Percentiles rank a stretch among this genome's conserved stretches.
Evolutionary conservation across 2,329 filamentous ascomycete genomes (phyloP).

Genomic region (Cladorrhinum sp.): DNA sequence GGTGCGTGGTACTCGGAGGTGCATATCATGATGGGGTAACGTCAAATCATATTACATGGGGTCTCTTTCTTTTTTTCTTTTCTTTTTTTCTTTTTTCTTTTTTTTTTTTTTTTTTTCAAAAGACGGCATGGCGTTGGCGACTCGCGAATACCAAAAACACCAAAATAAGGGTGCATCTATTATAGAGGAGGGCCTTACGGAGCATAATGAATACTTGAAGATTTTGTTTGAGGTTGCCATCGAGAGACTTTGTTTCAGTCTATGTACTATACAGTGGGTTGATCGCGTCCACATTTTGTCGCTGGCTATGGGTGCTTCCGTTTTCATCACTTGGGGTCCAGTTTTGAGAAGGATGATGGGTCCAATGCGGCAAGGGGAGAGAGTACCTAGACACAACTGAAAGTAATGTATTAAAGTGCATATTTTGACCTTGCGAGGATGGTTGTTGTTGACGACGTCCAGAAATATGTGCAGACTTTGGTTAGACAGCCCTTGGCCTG

Average conservation of each 20-base stretch:
- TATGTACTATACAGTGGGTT: not conserved
- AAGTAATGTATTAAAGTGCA: no score
- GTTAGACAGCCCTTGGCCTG: no score
- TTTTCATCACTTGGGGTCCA: no score
- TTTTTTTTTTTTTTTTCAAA: not conserved
- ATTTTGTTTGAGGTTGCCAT: not conserved
- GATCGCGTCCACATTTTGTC: not conserved
- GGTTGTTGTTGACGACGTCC: no score
- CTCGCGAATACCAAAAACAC: not conserved
- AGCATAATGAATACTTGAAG: not conserved
- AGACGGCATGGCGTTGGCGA: not conserved
- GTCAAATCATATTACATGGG: not conserved
- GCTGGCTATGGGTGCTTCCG: no score
- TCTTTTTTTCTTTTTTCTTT: not conserved
- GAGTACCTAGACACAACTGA: no score
- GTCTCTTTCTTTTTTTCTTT: not conserved
- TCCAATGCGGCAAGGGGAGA: no score
- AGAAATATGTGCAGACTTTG: no score
- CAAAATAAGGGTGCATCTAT: not conserved
- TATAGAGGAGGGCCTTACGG: not conserved
- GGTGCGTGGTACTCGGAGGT: not conserved
- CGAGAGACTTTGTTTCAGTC: not conserved
- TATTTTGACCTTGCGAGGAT: no score
- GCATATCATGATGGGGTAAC: not conserved
- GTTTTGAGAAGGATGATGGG: no score